Evolutionary conservation across 2,329 filamentous ascomycete species (phyloP), one percentile per base, ranked within the genome.

Genomic region (Apiospora koreana): DNA sequence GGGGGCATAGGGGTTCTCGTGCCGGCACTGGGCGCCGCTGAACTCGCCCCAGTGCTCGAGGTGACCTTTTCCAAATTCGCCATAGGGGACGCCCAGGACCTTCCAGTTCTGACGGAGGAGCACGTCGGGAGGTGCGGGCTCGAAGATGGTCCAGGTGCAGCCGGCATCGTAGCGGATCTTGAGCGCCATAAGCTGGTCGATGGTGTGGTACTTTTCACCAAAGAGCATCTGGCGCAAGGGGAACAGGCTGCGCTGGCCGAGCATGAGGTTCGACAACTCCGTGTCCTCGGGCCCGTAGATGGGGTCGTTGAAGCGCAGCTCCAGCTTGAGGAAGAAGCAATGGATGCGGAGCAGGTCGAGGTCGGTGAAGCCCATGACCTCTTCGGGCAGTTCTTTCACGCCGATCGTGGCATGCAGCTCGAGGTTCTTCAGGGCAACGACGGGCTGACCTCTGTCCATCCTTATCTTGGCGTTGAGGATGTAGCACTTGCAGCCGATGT

Each of bases 241-340:
- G 8, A 82, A 85, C 23, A 92, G 79, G 12, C 78, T 83, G 31
- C 83, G 84, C 75, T 92, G 89, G 18, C 87, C 89, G 54, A 93
- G 79, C 70, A 93, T 82, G 38, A 92, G 80, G 42, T 88, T 83
- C 48, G 88, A 81, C 67, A 92, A 80, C 41, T 83, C 82, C 58
- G 83, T 83, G 2, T 83, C 81, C 66, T 85, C 84, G 21, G 85
- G 84, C 0, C 87, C 88, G 66, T 85, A 84, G 31, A 88, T 77
- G 0, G 92, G 91, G 73, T 93, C 86, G 70, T 87, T 88, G 79
- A 94, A 90, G 69, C 85, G 84, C 87, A 94, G 89, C 76, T 89
- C 86, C 21, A 96, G 86, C 81, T 95, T 95, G 72, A 93, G 77
- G 73, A 93, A 83, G 81, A 95, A 91, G 71, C 91, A 79, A 62